Evolutionary conservation across 768 basidiomycete genomes (phyloP), one percentile per base, ranked within the genome.

Genomic region (Paxillus involutus): DNA sequence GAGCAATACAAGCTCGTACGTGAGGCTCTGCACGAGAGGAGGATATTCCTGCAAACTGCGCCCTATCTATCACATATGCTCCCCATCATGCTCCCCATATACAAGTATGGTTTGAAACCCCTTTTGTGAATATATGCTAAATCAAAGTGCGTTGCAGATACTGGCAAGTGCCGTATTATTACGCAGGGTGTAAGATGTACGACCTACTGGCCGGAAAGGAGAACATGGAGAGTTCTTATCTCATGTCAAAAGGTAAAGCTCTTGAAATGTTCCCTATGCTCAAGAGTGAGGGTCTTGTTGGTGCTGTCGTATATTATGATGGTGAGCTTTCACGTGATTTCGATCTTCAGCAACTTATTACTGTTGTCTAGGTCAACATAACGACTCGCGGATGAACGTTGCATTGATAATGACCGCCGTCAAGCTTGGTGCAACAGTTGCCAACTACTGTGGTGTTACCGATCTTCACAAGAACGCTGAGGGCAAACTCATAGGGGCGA

Each of bases 161-260:
- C 71, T 98, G 95, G 94, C 94, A 98, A 65, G 80, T 98, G 13
- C 96, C 96, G 0, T 99, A 98, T 73, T 98, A 97, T 71, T 94
- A 84, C 77, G 86, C 84, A 3, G 96, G 96, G 4, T 94, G 91
- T 76, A 98, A 98, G 75, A 75, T 98, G 77, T 99, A 99, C 74
- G 96, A 99, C 67, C 39, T 97, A 32, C 77, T 99, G 17, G 96
- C 96, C 8, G 96, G 96, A 0, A 89, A 89, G 70, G 92, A 97
- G 70, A 98, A 98, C 70, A 97, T 97, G 93, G 93, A 94, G 71
- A 79, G 82, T 1, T 93, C 93, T 7, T 98, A 98, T 71, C 77
- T 97, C 59, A 95, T 99, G 91, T 89, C 86, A 65, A 93, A 89
- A 65, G 90, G 91, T 11, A 93, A 94, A 66, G 94, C 96, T 0